Conservation (phyloP, 495 filamentous ascomycete species). For the Daldinia grandis region DNA sequence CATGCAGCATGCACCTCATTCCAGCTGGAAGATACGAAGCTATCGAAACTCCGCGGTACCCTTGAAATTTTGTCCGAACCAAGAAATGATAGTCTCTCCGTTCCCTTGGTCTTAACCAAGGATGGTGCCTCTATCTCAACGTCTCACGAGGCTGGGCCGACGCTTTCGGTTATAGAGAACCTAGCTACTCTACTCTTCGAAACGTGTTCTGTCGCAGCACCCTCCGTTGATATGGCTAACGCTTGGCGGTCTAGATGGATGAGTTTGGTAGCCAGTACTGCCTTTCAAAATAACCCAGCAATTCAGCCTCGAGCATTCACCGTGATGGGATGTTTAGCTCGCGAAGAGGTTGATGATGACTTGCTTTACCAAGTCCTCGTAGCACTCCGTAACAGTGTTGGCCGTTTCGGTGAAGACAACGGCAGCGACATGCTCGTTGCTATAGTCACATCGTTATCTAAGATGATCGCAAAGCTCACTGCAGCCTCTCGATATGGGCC, state of each 20-base stretch:
- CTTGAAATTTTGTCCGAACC: constrained; percentile 65
- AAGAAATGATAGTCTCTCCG: constrained; percentile 57
- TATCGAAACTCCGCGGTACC: constrained; percentile 61
- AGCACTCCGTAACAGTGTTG: constrained; percentile 66
- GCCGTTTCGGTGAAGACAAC: constrained; percentile 65
- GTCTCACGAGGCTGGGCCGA: constrained; percentile 56
- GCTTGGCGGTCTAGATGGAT: constrained; percentile 76
- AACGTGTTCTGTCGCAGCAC: constrained; percentile 67
- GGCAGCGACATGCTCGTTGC: constrained; percentile 72
- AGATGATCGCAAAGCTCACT: constrained; percentile 74
- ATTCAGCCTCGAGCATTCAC: constrained; percentile 73
- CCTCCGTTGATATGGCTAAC: constrained; percentile 69
- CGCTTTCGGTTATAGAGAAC: constrained; percentile 61
- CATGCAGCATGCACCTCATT: constrained; percentile 72
- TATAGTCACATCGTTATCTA: constrained; percentile 69
- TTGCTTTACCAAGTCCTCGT: constrained; percentile 74
- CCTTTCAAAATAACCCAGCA: constrained; percentile 74
- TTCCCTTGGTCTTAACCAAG: constrained; percentile 47
- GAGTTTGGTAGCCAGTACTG: constrained; percentile 73
- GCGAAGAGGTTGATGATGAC: constrained; percentile 73
- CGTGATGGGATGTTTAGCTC: constrained; percentile 73
- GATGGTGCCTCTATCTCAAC: constrained; percentile 58
- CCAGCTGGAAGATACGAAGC: constrained; percentile 61
- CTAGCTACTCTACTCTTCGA: constrained; percentile 65
- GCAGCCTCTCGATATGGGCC: constrained; percentile 68